Percentiles rank a stretch among this genome's conserved stretches.
Conservation (phyloP, 2,329 filamentous ascomycete species). For the Fusarium neocosmosporiellum region DNA sequence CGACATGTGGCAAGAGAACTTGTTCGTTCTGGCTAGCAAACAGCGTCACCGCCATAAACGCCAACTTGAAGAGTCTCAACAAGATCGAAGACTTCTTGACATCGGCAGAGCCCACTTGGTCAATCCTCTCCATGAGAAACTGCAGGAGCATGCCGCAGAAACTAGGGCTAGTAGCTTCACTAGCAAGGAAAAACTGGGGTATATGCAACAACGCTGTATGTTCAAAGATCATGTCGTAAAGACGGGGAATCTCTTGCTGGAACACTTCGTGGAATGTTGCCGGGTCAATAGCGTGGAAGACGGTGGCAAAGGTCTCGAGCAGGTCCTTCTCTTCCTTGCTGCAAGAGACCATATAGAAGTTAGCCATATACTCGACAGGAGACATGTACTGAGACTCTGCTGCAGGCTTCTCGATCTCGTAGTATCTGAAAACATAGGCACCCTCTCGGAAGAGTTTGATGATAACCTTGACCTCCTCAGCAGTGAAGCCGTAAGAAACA, state of each 20-base stretch:
- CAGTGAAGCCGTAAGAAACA: conserved; percentile 94
- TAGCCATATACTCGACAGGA: conserved; percentile 91
- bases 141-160: conserved; percentile 98
- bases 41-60: conserved; percentile 98
- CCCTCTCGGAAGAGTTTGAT: conserved; percentile 98
- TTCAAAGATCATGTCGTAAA: conserved; percentile 98
- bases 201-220: conserved; percentile 94
- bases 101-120: conserved; percentile 92
- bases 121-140: conserved; percentile 96
- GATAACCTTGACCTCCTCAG: conserved; percentile 96
- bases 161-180: conserved; percentile 95
- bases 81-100: conserved; percentile 93
- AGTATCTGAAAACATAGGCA: conserved; percentile 96
- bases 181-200: conserved; percentile 98
- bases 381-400: conserved; percentile 80
- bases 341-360: conserved; percentile 93
- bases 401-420: conserved; percentile 84
- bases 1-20: conserved; percentile 93
- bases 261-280: conserved; percentile 99
- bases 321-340: conserved; percentile 97
- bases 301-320: conserved; percentile 95
- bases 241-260: conserved; percentile 93
- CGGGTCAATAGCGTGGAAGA: conserved; percentile 98
- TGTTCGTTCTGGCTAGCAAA: conserved; percentile 96
- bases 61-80: conserved; percentile 93